Evolutionary conservation across 805 yeast genomes (phyloP).

Genomic region (Candida berthetii): DNA sequence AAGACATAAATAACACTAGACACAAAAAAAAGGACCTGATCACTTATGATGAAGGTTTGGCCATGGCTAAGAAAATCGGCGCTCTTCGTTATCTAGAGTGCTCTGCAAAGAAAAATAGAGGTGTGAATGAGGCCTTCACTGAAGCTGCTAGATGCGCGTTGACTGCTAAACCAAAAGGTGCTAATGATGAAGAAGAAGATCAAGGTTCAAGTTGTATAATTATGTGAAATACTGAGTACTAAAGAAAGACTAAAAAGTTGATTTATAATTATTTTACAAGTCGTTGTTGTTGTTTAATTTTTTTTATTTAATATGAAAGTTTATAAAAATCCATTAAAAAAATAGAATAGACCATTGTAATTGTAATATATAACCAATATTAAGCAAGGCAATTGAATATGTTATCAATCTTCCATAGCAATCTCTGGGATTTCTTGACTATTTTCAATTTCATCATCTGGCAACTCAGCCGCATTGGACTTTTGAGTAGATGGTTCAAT

Average conservation of each 20-base stretch:
- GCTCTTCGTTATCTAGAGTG: constrained; percentile 94
- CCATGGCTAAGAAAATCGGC: constrained; percentile 88
- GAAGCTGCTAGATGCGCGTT: constrained; percentile 98
- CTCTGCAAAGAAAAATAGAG: constrained; percentile 92
- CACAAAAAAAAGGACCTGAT: constrained; percentile 45
- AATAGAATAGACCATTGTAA: neutral
- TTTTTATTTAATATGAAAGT: neutral
- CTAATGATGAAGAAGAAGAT: constrained; percentile 36
- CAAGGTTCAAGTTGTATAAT: constrained; percentile 29
- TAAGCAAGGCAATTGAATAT: neutral
- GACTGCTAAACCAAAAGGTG: constrained; percentile 81
- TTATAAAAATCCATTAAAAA: neutral
- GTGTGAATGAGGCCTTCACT: constrained; percentile 98
- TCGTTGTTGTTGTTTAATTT: neutral
- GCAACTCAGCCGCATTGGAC: neutral
- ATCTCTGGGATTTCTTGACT: constrained; percentile 6
- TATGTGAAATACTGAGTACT: constrained; percentile 32
- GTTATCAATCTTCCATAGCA: constrained; percentile 8
- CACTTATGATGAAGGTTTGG: constrained; percentile 88
- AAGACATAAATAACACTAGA: constrained; percentile 8
- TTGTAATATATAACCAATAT: too few species aligned
- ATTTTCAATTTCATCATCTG: constrained; percentile 5
- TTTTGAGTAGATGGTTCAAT: too few species aligned
- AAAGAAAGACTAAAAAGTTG: too few species aligned
- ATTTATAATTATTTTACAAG: neutral